Conservation (phyloP, 2,329 filamentous ascomycete genomes). For the Neonectria magnoliae region DNA sequence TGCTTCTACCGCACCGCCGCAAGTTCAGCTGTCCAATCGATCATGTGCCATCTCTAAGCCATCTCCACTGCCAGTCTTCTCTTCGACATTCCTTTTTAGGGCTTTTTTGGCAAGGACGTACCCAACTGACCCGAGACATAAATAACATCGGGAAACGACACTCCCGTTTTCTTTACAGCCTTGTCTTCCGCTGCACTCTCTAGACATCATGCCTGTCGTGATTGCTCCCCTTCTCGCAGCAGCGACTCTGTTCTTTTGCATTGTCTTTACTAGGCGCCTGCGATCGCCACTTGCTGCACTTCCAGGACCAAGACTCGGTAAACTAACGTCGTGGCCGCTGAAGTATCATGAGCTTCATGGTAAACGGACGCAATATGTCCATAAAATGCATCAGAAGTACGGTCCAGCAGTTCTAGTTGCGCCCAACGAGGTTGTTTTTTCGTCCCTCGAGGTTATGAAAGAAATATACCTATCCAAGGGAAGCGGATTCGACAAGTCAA, state of each 20-base stretch:
- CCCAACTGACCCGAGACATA: background rate
- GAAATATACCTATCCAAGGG: slow-evolving; percentile 31
- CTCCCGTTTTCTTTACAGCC: background rate
- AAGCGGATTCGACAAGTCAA: slow-evolving; percentile 29
- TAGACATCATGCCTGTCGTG: slow-evolving; percentile 9
- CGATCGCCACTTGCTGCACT: slow-evolving; percentile 22
- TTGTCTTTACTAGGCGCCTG: slow-evolving; percentile 2
- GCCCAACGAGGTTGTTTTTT: slow-evolving; percentile 30
- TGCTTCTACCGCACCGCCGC: background rate
- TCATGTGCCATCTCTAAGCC: background rate
- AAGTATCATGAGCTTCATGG: slow-evolving; percentile 25
- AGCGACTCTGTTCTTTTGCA: background rate
- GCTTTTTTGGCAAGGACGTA: background rate
- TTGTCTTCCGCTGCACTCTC: rapidly evolving
- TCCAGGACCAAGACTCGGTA: slow-evolving; percentile 23
- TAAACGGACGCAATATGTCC: slow-evolving; percentile 26
- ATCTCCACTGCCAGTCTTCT: background rate
- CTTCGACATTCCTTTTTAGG: slow-evolving; percentile 17
- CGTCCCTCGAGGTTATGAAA: slow-evolving; percentile 25
- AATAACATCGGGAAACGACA: background rate
- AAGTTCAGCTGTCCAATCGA: background rate
- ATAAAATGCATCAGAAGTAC: slow-evolving; percentile 19
- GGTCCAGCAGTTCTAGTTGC: slow-evolving; percentile 23
- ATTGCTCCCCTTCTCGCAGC: background rate
- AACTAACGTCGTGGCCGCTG: slow-evolving; percentile 16